These are phyloP conservation scores for Fusarium sp. DNA, from an alignment of 2,329 filamentous ascomycete species.

Conservation along the genomic window DNA sequence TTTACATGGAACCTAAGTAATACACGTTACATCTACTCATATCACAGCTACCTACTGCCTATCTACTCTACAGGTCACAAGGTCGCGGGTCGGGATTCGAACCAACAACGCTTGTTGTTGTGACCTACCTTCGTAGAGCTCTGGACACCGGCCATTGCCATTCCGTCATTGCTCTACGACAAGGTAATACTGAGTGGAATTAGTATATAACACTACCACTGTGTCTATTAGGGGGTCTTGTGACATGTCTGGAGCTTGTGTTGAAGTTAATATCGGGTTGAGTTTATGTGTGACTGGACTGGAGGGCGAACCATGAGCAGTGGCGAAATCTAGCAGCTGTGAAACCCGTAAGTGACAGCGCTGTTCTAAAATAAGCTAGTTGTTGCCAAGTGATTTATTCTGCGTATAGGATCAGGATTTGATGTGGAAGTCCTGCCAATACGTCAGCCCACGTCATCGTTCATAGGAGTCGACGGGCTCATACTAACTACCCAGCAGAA, in stretches of 20 bases:
- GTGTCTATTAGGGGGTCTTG: too few relatives aligned
- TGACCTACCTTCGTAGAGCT: constrained; percentile 21
- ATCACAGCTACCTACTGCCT: background rate
- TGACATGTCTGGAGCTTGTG: background rate
- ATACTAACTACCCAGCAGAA: background rate
- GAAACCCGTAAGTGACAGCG: accelerated
- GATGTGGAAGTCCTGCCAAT: too few relatives aligned
- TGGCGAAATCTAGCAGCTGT: background rate
- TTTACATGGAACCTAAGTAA: background rate
- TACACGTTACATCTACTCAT: background rate
- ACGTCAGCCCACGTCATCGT: background rate
- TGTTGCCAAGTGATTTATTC: accelerated
- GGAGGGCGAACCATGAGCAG: background rate
- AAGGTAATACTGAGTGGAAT: background rate
- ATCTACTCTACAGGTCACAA: background rate
- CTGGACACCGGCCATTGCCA: constrained; percentile 13
- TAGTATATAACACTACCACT: background rate
- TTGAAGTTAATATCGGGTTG: background rate
- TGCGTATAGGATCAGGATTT: background rate
- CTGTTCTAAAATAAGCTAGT: accelerated
- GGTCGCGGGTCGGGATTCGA: background rate
- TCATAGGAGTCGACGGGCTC: background rate
- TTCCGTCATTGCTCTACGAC: constrained; percentile 9
- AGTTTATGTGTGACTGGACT: background rate
- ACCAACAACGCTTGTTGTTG: background rate